Percentiles rank a stretch among this genome's conserved stretches.
phyloP scores from a whole-genome alignment of 2,329 filamentous ascomycete genomes.

The Claviceps digitariae region DNA sequence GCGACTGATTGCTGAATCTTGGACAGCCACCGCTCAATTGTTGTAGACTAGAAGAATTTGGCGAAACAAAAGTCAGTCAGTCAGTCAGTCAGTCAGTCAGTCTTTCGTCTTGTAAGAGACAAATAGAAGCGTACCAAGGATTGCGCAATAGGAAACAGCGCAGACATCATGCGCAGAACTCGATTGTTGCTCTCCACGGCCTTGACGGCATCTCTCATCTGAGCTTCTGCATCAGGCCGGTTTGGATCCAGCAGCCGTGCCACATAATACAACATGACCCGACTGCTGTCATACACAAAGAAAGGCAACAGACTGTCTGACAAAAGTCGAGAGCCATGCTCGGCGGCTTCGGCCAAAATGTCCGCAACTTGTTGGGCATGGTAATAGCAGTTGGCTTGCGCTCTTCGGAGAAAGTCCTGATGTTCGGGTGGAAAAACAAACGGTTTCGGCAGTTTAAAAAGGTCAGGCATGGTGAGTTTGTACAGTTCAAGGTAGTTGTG shows the following conservation, averaged over 20 bases:
- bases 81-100: not conserved
- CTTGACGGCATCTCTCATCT: constrained; percentile 24
- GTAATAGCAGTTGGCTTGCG: constrained; percentile 24
- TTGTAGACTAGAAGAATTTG: constrained; percentile 16
- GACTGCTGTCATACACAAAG: constrained; percentile 32
- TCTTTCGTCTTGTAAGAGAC: not conserved
- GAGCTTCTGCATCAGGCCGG: constrained; percentile 20
- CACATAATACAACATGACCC: constrained; percentile 35
- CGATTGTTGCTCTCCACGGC: constrained; percentile 26
- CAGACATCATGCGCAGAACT: constrained; percentile 23
- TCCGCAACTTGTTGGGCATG: constrained; percentile 25
- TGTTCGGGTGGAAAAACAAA: constrained; percentile 26
- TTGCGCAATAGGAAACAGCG: constrained; percentile 25
- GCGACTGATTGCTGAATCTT: constrained; percentile 21
- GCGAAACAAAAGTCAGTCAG: not conserved
- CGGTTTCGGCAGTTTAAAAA: constrained; percentile 29
- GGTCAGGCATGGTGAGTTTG: constrained; percentile 30
- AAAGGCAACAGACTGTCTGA: constrained; percentile 31
- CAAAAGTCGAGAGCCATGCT: constrained; percentile 26
- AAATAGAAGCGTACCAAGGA: constrained; percentile 19
- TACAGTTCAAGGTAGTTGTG: constrained; percentile 32
- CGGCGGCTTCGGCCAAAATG: constrained; percentile 25
- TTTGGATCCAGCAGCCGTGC: constrained; percentile 26
- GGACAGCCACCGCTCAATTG: constrained; percentile 24
- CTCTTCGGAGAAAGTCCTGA: constrained; percentile 20